Evolutionary conservation across 2,329 filamentous ascomycete genomes (phyloP).

Genomic region (Cercospora brassicicola): DNA sequence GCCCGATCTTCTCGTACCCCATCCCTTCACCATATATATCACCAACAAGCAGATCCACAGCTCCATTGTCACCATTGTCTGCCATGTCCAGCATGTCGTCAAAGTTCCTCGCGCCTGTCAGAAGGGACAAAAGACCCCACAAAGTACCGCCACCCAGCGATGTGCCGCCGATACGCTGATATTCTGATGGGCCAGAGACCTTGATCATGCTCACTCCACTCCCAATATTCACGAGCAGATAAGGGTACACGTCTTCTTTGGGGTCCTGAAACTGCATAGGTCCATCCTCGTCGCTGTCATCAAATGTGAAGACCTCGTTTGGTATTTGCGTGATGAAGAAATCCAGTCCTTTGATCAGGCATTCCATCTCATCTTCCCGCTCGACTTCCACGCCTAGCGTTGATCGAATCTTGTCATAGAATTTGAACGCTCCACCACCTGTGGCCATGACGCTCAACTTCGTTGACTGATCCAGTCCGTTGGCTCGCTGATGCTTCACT

Average conservation of each 20-base stretch:
- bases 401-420: conserved; percentile 85
- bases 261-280: conserved; percentile 87
- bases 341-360: conserved; percentile 86
- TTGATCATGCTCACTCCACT: conserved; percentile 97
- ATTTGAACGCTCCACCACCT: conserved; percentile 93
- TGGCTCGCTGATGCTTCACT: conserved; percentile 72
- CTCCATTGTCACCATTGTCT: conserved; percentile 84
- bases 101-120: conserved; percentile 93
- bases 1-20: conserved; percentile 91
- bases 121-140: conserved; percentile 87
- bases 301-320: conserved; percentile 94
- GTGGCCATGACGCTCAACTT: conserved; percentile 93
- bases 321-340: conserved; percentile 99
- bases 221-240: conserved; percentile 96
- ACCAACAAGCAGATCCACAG: conserved; percentile 94
- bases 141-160: conserved; percentile 95
- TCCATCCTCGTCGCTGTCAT: conserved; percentile 64
- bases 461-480: conserved; percentile 33
- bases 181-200: conserved; percentile 83
- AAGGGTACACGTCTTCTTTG: conserved; percentile 83
- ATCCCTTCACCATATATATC: conserved; percentile 98
- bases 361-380: conserved; percentile 98
- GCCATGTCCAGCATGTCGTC: conserved; percentile 96
- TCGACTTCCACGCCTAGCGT: conserved; percentile 83
- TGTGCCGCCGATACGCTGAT: conserved; percentile 88